A percentile compares a stretch with the other conserved stretches of the same genome.
Conservation (phyloP, 2,329 filamentous ascomycete genomes). For the Ciborinia camelliae region DNA sequence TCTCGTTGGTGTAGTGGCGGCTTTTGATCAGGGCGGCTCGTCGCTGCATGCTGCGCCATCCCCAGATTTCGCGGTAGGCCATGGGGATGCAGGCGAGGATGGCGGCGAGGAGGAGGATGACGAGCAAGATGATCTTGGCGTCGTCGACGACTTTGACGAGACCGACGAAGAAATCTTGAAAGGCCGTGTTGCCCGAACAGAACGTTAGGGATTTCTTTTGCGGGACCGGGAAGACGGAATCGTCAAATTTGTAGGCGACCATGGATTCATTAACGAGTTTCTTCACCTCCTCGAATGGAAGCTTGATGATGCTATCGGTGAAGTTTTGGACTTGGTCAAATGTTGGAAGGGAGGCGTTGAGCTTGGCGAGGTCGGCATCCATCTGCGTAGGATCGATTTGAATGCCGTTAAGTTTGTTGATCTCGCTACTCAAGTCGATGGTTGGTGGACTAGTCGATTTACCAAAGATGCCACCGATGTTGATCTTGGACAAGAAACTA, state of each 20-base stretch:
- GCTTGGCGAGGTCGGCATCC: slow-evolving; percentile 62
- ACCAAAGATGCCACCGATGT: slow-evolving; percentile 47
- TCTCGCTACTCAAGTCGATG: slow-evolving; percentile 62
- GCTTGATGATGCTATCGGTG: slow-evolving; percentile 68
- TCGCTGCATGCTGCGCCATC: slow-evolving; percentile 70
- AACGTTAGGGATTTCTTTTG: slow-evolving; percentile 79
- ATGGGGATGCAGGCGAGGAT: slow-evolving; percentile 72
- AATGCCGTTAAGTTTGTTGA: slow-evolving; percentile 67
- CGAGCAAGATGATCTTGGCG: slow-evolving; percentile 72
- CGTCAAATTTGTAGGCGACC: slow-evolving; percentile 73
- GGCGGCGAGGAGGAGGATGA: slow-evolving; percentile 68
- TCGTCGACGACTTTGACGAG: slow-evolving; percentile 64
- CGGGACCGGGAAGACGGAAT: slow-evolving; percentile 75
- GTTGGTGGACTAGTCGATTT: no score
- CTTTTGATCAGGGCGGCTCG: slow-evolving; percentile 63
- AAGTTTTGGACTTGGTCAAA: slow-evolving; percentile 83
- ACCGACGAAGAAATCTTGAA: slow-evolving; percentile 78
- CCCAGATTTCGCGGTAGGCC: slow-evolving; percentile 74
- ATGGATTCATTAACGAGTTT: slow-evolving; percentile 67
- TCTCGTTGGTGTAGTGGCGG: slow-evolving; percentile 64
- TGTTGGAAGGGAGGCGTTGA: slow-evolving; percentile 76
- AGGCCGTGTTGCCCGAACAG: slow-evolving; percentile 79
- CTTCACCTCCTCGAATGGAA: slow-evolving; percentile 80
- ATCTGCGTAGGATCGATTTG: slow-evolving; percentile 64
- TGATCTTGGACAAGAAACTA: slow-evolving; percentile 53